phyloP scores from a whole-genome alignment of 176 grass and related monocot species.

The Tillandsia leiboldiana region DNA sequence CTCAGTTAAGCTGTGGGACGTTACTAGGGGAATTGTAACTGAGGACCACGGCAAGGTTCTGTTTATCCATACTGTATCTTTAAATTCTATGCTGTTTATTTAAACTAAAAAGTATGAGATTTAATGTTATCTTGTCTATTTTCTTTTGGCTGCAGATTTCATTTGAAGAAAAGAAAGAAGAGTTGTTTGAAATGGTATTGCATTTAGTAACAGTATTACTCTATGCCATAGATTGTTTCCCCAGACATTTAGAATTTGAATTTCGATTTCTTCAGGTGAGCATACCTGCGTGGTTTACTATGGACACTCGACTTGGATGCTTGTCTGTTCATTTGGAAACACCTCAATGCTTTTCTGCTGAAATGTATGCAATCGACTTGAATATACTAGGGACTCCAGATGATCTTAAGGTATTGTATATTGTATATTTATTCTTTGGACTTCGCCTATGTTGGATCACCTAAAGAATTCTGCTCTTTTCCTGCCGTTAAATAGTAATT shows the following conservation, averaged over 20 bases:
- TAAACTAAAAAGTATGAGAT: too few species aligned
- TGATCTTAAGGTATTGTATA: conserved; percentile 74
- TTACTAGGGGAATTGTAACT: conserved; percentile 73
- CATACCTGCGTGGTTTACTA: conserved; percentile 93
- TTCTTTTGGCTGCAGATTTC: conserved; percentile 61
- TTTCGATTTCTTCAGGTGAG: conserved; percentile 61
- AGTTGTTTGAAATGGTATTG: conserved; percentile 94
- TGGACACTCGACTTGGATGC: conserved; percentile 82
- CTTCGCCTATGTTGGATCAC: too few species aligned
- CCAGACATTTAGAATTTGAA: conserved; percentile 9
- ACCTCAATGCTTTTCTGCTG: conserved; percentile 91
- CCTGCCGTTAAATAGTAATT: too few species aligned
- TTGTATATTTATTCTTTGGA: too few species aligned
- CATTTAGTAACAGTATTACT: not conserved
- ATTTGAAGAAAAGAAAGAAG: conserved; percentile 96
- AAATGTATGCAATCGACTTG: conserved; percentile 90
- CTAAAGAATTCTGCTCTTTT: too few species aligned
- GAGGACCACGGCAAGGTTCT: conserved; percentile 95
- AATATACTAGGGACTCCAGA: conserved; percentile 69
- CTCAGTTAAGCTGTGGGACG: conserved; percentile 93
- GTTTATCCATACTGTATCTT: not conserved
- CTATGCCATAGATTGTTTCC: conserved; percentile 13
- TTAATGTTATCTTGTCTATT: too few species aligned
- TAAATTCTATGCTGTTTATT: not conserved
- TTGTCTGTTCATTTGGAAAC: conserved; percentile 80